Conservation (phyloP, 1,284 basidiomycete genomes). For the Phellopilus nigrolimitatus region DNA sequence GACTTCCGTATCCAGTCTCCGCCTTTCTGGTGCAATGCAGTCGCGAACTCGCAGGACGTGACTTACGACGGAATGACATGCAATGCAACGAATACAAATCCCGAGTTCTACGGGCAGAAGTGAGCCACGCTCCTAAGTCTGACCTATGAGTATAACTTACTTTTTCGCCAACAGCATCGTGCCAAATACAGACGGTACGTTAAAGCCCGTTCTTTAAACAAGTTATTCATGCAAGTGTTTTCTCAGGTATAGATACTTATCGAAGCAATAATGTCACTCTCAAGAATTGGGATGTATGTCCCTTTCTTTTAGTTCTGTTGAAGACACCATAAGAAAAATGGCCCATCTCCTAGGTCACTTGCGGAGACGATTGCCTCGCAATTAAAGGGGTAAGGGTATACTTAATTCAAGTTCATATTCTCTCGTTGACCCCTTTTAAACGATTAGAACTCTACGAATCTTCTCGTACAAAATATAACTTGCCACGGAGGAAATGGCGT, state of each 20-base stretch:
- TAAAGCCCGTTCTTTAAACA: not conserved
- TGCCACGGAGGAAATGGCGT: constrained; percentile 32
- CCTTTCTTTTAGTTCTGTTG: not conserved
- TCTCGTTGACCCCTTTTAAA: not conserved
- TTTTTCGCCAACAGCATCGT: constrained; percentile 39
- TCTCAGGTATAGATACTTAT: constrained; percentile 55
- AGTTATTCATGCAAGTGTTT: not conserved
- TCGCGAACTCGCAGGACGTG: constrained; percentile 50
- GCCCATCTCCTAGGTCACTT: constrained; percentile 40
- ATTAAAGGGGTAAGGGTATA: constrained; percentile 24
- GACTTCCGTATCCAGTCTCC: constrained; percentile 54
- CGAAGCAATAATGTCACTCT: constrained; percentile 48
- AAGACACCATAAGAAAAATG: too few relatives aligned
- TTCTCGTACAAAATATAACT: constrained; percentile 25
- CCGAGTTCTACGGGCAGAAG: constrained; percentile 45
- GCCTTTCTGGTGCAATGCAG: constrained; percentile 63
- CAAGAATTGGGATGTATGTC: constrained; percentile 46
- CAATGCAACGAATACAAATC: constrained; percentile 58
- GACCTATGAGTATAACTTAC: not conserved
- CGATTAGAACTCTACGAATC: constrained; percentile 26
- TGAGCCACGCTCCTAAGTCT: constrained; percentile 28
- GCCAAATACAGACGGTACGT: constrained; percentile 57
- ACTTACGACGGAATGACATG: constrained; percentile 57
- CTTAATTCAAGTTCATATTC: not conserved
- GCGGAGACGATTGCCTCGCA: constrained; percentile 33